Base-by-base conservation (phyloP, 2,329 filamentous ascomycete genomes). In the Hirsutella minnesotensis region DNA sequence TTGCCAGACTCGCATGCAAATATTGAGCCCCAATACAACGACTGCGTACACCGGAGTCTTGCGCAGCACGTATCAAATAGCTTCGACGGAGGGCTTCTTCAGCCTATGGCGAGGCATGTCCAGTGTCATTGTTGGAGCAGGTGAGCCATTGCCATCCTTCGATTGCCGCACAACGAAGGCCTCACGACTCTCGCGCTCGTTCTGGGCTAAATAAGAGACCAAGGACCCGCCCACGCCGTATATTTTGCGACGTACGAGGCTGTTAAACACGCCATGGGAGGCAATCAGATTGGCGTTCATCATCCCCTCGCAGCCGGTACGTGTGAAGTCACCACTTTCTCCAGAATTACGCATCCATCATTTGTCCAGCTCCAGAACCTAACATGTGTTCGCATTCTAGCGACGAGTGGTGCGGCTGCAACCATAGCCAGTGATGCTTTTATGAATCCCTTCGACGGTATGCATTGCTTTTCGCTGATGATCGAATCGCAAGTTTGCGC, bases 401-500 rank as follows among this genome's bases (percentile, higher is more conserved):
- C 87, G 48, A 83, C 87, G 49, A 95, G 88, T 59, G 92, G 92
- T 65, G 90, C 92, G 47, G 86, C 86, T 54, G 92, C 92, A 50
- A 96, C 92, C 8, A 95, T 96, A 61, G 86, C 90, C 30, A 95
- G 89, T 62, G 92, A 98, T 70, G 92, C 92, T 43, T 79, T 98
- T 51, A 98, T 98, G 92, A 98, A 96, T 60, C 92, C 92, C 19
- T 98, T 98, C 61, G 92, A 98, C 68, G 88, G 88, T 95, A 75
- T 56, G 77, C 19, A 12, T n/a, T 5, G 5, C 4, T 18, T 3
- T 10, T 24, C 18, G n/a, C 29, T 9, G 5, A 5, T 13, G 8
- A 30, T 9, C 21, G 8, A 9, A 18, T 20, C 2, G 9, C 9
- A 9, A 9, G 41, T 34, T 41, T 5, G 41, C 16, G 9, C 15